Evolutionary conservation across 352 stramenopile species (phyloP), one percentile per base, ranked within the genome.

Genomic region (Pythium biforme): DNA sequence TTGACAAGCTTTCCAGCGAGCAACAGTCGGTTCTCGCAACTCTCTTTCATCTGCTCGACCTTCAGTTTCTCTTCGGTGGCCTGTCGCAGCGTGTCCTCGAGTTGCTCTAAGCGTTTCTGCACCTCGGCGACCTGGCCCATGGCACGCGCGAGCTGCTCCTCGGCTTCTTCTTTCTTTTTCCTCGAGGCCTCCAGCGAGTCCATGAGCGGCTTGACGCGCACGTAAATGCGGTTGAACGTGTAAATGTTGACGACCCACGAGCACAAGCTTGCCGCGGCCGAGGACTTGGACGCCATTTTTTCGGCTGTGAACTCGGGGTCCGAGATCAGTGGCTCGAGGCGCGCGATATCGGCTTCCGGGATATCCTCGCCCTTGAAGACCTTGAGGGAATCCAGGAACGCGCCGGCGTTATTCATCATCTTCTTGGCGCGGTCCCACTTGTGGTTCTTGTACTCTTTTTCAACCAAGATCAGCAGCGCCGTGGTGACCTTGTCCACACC

Each of bases 181-280:
- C 88, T 93, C 12, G 97, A 98, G 22, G 83, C 89, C 65, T 99
- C 94, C 5, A 99, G 82, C 39, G 90, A 96, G 66, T 99, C 96
- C 96, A 99, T 99, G 0, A 99, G 83, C 45, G 97, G 97, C 72
- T 99, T 99, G 6, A 99, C 97, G 64, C 98, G 98, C 40, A 99
- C 96, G 77, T 99, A 99, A 65, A 99, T 99, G 31, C 97, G 83
- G 76, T 99, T 99, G 76, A 98, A 99, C 25, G 87, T 97, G 74
- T 97, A 98, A 64, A 99, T 99, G 56, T 98, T 99, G 17, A 98
- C 92, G 23, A 99, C 97, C 96, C 96, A 99, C 22, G 89, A 97
- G 68, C 95, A 99, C 56, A 99, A 88, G 70, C 98, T 99, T 1
- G 96, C 96, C 2, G 97, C 97, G 5, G 97, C 97, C 4, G 89